These are phyloP conservation scores for Cucumis sativus DNA, from an alignment of 306 rosid genomes.

Conservation along the genomic window DNA sequence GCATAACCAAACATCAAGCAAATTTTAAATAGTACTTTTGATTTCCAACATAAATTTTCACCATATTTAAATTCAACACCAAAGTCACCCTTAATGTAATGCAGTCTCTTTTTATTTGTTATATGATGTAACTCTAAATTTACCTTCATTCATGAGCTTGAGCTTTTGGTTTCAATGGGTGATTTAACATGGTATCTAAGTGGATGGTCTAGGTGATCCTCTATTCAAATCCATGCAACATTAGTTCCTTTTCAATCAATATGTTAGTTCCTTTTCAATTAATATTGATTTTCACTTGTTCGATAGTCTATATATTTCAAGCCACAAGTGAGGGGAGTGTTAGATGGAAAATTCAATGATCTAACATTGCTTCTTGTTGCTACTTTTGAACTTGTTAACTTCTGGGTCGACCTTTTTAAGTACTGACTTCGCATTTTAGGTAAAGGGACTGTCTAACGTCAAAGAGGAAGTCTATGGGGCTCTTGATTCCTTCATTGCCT, in stretches of 20 bases:
- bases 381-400: background rate
- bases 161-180: too few species aligned
- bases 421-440: conserved; percentile 23
- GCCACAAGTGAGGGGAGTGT: too few species aligned
- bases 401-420: background rate
- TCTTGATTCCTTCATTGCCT: conserved; percentile 92
- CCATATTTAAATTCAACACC: background rate
- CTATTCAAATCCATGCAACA: too few species aligned
- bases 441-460: conserved; percentile 70
- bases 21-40: background rate
- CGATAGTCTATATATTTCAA: too few species aligned
- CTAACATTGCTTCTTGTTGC: background rate
- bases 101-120: background rate
- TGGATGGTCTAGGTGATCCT: too few species aligned
- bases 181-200: too few species aligned
- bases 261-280: too few species aligned
- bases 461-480: conserved; percentile 98
- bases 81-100: background rate
- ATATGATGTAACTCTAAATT: too few species aligned
- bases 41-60: background rate
- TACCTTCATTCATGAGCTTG: too few species aligned
- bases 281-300: too few species aligned
- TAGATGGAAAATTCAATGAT: too few species aligned
- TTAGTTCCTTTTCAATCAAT: too few species aligned
- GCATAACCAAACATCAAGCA: background rate